Evolutionary conservation across 176 grass and related monocot species (phyloP), one percentile per base, ranked within the genome.

Genomic region (Olyra latifolia): DNA sequence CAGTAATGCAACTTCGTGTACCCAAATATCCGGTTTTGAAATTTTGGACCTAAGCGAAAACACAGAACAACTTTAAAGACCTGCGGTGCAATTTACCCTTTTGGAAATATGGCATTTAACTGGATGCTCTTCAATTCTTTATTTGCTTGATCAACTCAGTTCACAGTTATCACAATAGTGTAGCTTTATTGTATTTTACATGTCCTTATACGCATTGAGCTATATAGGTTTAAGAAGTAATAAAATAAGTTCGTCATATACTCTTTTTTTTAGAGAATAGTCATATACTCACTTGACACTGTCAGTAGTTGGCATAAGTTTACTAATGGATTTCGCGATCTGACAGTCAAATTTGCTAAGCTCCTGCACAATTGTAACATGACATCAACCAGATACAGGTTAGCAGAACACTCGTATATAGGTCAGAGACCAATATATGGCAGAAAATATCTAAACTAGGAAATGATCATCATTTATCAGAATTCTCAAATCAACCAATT

Each of bases 251-350:
- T n/a, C n/a, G n/a, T n/a, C n/a, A n/a, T n/a, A n/a, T n/a, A n/a
- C n/a, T n/a, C n/a, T n/a, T n/a, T n/a, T n/a, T n/a, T n/a, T n/a
- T n/a, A n/a, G n/a, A n/a, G n/a, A n/a, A n/a, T 11, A 68, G 49
- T 22, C 17, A 62, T 7, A 46, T 55, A 59, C 56, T 66, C 43
- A 94, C 91, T 64, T 94, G 75, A 94, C 91, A 83, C 83, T 94
- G 64, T 91, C 91, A 27, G 80, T 84, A 32, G 78, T 94, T 3
- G 91, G 91, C 66, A 88, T 82, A 66, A 94, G 78, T 84, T 94
- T 94, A 62, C 78, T 80, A 41, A 94, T 91, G 45, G 85, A 94
- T 47, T 94, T 94, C 17, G 88, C 91, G 10, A 91, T 94, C 50
- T 85, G 81, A 44, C 91, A 75, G 75, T 91, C 85, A 66, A 77